Base-by-base conservation (phyloP, 1,284 basidiomycete species). In the Ganoderma boninense region DNA sequence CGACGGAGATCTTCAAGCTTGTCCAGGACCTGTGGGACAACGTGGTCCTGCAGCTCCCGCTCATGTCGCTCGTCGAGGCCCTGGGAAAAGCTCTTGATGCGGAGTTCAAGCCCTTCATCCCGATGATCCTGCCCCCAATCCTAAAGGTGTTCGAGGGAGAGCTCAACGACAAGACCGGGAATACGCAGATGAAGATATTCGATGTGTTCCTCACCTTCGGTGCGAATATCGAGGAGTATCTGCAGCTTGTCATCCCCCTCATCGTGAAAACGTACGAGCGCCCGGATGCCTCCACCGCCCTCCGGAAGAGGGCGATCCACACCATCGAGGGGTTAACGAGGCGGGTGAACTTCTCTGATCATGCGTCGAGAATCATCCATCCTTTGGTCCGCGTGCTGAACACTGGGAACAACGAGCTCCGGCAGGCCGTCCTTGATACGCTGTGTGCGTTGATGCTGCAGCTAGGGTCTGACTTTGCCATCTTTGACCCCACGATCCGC, bases 321-420 rank as follows among this genome's bases (percentile, higher is more conserved):
- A 97, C 96, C 0, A 95, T 99, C 23, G 97, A 97, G 59, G 94
- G 95, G 40, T 84, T 99, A 23, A 97, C 96, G 18, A 89, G 93
- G 74, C 92, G 97, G 73, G 96, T 99, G 77, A 99, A 99, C 83
- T 98, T 99, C 79, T 97, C 95, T n/a, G 98, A 99, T 79, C 97
- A 99, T 77, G 97, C 97, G 10, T 98, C 97, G 23, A 90, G 97
- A 61, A 98, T 99, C 77, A 95, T 99, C 32, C 98, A 99, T 78
- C 97, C 98, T 2, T 87, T 99, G 18, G 93, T 97, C 52, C 90
- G 98, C 60, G 94, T 98, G 4, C 84, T 99, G 66, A 91, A 92
- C 56, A 87, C 86, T n/a, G 84, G 88, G 6, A 92, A 89, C 73
- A 94, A 95, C 67, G 97, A 99, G 71, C 85, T 99, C 61, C 88